These are phyloP conservation scores for Phytopythium delawarense DNA, from an alignment of 352 stramenopile species.

Conservation along the genomic window DNA sequence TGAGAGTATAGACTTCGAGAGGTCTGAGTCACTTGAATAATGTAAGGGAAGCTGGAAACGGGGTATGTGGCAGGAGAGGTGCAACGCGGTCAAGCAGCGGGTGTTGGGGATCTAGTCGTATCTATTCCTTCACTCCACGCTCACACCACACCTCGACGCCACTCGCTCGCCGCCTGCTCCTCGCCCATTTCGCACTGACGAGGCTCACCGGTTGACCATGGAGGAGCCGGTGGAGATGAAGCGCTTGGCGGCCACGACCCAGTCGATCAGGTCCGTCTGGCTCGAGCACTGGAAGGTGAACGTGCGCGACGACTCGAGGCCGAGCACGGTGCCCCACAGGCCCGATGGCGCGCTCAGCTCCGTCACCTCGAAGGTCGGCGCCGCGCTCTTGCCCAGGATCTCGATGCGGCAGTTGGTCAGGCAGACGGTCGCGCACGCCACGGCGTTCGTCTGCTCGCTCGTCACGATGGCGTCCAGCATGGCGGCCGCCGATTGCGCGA, in stretches of 20 bases:
- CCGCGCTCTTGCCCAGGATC: constrained; percentile 63
- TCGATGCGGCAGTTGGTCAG: constrained; percentile 70
- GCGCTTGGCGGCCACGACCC: constrained; percentile 69
- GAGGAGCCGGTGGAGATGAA: constrained; percentile 53
- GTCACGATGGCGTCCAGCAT: constrained; percentile 57
- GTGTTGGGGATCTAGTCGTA: background rate
- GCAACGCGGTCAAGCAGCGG: background rate
- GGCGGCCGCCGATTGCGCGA: constrained; percentile 48
- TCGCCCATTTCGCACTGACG: too few relatives aligned
- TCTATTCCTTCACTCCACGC: background rate
- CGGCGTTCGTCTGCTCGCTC: constrained; percentile 41
- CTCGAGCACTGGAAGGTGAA: constrained; percentile 80
- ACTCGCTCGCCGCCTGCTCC: background rate
- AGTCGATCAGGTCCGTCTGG: constrained; percentile 77
- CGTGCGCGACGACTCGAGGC: constrained; percentile 55
- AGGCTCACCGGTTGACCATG: constrained; percentile 32
- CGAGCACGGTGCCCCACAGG: constrained; percentile 58
- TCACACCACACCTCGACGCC: background rate
- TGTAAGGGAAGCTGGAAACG: background rate
- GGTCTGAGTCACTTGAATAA: background rate
- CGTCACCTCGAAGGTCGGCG: constrained; percentile 68
- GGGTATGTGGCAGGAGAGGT: background rate
- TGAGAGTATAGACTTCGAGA: background rate
- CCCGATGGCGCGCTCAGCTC: constrained; percentile 53
- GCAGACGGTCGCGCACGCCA: constrained; percentile 47